phyloP scores from a whole-genome alignment of 1,284 basidiomycete species.

The Phlebopus sp. region DNA sequence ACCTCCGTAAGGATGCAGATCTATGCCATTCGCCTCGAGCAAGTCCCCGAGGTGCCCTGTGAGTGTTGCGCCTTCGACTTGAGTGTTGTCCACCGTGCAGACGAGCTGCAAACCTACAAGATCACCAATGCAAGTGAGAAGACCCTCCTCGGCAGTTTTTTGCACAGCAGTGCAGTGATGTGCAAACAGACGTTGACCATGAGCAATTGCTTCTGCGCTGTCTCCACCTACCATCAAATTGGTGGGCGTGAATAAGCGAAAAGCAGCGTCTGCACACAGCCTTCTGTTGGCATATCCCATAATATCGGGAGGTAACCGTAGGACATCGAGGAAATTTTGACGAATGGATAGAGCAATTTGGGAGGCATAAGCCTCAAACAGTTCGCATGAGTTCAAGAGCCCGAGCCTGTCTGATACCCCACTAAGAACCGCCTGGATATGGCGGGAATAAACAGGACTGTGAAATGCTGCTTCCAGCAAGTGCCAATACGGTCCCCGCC shows the following conservation, averaged over 20 bases:
- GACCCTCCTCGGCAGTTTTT: constrained; percentile 49
- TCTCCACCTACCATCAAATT: constrained; percentile 45
- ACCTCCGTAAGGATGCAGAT: constrained; percentile 30
- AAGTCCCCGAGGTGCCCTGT: constrained; percentile 34
- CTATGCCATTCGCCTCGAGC: constrained; percentile 36
- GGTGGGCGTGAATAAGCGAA: constrained; percentile 60
- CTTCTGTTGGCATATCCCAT: constrained; percentile 67
- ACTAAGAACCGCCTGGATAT: constrained; percentile 65
- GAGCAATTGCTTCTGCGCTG: constrained; percentile 25
- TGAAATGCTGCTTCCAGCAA: constrained; percentile 69
- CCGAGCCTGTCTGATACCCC: constrained; percentile 71
- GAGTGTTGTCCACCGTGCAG: constrained; percentile 39
- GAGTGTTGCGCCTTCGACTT: constrained; percentile 12
- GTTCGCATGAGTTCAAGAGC: constrained; percentile 54
- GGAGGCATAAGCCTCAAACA: constrained; percentile 80
- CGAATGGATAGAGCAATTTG: constrained; percentile 72
- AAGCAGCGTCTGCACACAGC: constrained; percentile 59
- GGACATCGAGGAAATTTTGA: constrained; percentile 50
- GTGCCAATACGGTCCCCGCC: constrained; percentile 89
- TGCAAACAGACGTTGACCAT: constrained; percentile 51
- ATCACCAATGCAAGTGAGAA: constrained; percentile 67
- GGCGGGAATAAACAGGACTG: constrained; percentile 47
- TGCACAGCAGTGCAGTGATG: constrained; percentile 65
- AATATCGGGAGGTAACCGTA: constrained; percentile 65
- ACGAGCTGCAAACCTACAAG: constrained; percentile 65